Evolutionary conservation across 106 monocot genomes (phyloP).

Genomic region (Acorus gramineus): DNA sequence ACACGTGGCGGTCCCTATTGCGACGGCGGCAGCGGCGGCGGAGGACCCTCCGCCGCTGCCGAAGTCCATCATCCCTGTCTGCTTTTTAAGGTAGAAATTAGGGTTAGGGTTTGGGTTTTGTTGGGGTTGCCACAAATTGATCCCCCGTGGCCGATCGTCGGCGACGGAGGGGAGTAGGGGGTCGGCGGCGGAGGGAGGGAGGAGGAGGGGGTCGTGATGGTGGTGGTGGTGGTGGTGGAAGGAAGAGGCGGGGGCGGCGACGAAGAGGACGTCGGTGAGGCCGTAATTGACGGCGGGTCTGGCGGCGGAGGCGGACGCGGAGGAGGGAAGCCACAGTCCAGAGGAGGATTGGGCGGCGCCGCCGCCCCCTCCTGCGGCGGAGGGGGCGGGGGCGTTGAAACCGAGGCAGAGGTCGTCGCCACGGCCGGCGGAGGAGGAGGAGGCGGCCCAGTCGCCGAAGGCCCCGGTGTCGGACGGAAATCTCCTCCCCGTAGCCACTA

Average conservation of each 20-base stretch:
- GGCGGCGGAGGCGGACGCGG: neutral
- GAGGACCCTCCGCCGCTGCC: too few species aligned
- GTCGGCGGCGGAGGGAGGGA: slow-evolving; percentile 21
- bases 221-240: slow-evolving; percentile 23
- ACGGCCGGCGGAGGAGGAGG: slow-evolving; percentile 40
- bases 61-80: too few species aligned
- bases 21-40: too few species aligned
- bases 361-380: neutral
- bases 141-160: slow-evolving; percentile 12
- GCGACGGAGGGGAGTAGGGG: slow-evolving; percentile 48
- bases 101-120: slow-evolving; percentile 29
- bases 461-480: slow-evolving; percentile 74
- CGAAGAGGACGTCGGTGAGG: slow-evolving; percentile 44
- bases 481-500: slow-evolving; percentile 63
- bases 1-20: slow-evolving; percentile 19
- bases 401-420: slow-evolving; percentile 66
- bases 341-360: neutral
- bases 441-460: slow-evolving; percentile 79
- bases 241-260: slow-evolving; percentile 39
- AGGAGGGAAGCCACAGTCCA: neutral
- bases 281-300: slow-evolving; percentile 34
- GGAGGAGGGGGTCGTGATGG: slow-evolving; percentile 10
- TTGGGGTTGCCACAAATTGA: slow-evolving; percentile 40
- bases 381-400: slow-evolving; percentile 34
- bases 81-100: slow-evolving; percentile 35